These are phyloP conservation scores for Cordyceps fumosorosea DNA, from an alignment of 2,329 filamentous ascomycete species.

Conservation along the genomic window DNA sequence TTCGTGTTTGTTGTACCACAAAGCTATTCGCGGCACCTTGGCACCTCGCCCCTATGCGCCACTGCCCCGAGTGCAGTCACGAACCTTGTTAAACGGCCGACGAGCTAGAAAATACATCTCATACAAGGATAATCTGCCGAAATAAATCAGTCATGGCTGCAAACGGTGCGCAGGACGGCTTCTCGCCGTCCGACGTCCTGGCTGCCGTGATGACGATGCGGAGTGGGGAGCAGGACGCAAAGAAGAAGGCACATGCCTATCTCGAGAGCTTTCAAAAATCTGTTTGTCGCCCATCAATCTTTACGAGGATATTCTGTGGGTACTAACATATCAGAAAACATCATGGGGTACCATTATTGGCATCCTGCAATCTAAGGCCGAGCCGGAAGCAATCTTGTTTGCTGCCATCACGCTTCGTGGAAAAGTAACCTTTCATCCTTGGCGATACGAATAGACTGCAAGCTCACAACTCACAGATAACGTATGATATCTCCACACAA, in stretches of 20 bases:
- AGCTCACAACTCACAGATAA: slow-evolving; percentile 57
- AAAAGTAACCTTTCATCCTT: slow-evolving; percentile 57
- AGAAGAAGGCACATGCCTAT: slow-evolving; percentile 85
- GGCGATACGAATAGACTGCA: background rate
- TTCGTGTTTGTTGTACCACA: background rate
- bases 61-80: background rate
- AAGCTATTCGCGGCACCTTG: background rate
- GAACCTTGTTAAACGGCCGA: background rate
- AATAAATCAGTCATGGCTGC: slow-evolving; percentile 58
- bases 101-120: background rate
- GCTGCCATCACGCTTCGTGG: slow-evolving; percentile 95
- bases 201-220: slow-evolving; percentile 89
- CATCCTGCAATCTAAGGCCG: slow-evolving; percentile 74
- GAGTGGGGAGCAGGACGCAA: slow-evolving; percentile 71
- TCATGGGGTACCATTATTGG: slow-evolving; percentile 87
- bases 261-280: slow-evolving; percentile 97
- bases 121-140: background rate
- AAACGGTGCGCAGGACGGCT: slow-evolving; percentile 60
- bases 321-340: slow-evolving; percentile 55
- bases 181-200: slow-evolving; percentile 69
- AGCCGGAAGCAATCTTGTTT: slow-evolving; percentile 85
- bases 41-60: background rate
- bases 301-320: background rate
- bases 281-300: slow-evolving; percentile 41
- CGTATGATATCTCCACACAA: slow-evolving; percentile 85